Conservation (phyloP, 306 rosid species). For the Sicyos edulis region DNA sequence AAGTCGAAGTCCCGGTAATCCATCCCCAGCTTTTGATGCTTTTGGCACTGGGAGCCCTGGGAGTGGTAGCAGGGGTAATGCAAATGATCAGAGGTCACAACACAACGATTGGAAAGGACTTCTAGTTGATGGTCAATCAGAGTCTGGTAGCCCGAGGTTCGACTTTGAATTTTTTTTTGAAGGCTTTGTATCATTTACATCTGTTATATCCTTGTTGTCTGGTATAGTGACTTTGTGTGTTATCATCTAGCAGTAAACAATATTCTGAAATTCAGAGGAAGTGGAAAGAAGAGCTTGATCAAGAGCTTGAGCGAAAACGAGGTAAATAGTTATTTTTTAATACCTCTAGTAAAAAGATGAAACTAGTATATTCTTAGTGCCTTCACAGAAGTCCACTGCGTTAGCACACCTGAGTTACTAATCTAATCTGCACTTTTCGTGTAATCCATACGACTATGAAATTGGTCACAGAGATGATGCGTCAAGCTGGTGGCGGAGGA, state of each 20-base stretch:
- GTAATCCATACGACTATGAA: background rate
- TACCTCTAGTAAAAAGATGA: background rate
- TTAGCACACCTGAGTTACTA: background rate
- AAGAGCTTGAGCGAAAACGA: constrained; percentile 94
- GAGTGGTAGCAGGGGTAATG: constrained; percentile 59
- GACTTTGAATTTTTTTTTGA: background rate
- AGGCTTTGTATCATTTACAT: background rate
- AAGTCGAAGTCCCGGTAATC: constrained; percentile 47
- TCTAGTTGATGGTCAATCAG: constrained; percentile 58
- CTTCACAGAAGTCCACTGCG: background rate
- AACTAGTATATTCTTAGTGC: background rate
- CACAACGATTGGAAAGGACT: constrained; percentile 47
- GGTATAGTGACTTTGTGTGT: background rate
- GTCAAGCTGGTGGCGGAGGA: constrained; percentile 72
- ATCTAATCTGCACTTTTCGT: background rate
- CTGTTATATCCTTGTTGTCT: background rate
- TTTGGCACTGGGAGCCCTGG: constrained; percentile 64
- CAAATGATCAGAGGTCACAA: constrained; percentile 42
- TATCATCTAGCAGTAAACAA: constrained; percentile 42
- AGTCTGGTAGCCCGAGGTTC: constrained; percentile 80
- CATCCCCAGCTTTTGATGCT: constrained; percentile 54
- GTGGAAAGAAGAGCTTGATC: constrained; percentile 99
- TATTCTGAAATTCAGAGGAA: constrained; percentile 84
- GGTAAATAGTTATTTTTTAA: constrained; percentile 41
- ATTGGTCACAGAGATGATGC: constrained; percentile 77